Base-by-base conservation (phyloP, 2,329 filamentous ascomycete species). In the Drechslerella dactyloides region DNA sequence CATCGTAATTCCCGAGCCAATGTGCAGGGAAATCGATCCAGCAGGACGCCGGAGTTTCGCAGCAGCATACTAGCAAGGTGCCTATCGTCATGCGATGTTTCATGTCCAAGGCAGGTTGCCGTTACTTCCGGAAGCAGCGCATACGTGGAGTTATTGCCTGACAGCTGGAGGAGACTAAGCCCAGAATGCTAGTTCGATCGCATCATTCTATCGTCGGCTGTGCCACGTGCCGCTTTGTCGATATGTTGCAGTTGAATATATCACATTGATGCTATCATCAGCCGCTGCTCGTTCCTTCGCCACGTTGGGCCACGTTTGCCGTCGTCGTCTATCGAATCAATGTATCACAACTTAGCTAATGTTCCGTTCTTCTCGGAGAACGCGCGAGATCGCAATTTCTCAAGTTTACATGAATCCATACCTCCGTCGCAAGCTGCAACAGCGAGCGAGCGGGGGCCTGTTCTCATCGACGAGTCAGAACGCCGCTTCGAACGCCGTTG, bases 31-130 rank as follows among this genome's bases (percentile, higher is more conserved):
- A 42, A 59, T 52, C 55, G 48, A 54, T 52, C 55, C 54, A 54
- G 59, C 66, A 64, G 66, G 57, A 33, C 27, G 27, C 52, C 57
- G 62, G 58, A 69, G 54, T 70, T 72, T 72, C 48, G 60, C 60
- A 65, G 65, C 54, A 61, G 54, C n/a, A n/a, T n/a, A n/a, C n/a
- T n/a, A n/a, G n/a, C 55, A 64, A 65, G 60, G 68, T 56, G 27
- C 27, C 51, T 42, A 44, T 37, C 46, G 42, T 72, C 68, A 72
- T 72, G 60, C 68, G 35, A 65, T 65, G 68, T 72, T 72, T 72
- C 68, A 72, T 65, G 60, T 65, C 68, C 30, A 72, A 61, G 27
- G 27, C 51, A 72, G 60, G 65, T 72, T 72, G 68, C 68, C 68
- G 68, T 72, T 55, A 55, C 37, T 72, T 72, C 68, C 60, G 68